phyloP scores from a whole-genome alignment of 1,284 basidiomycete species.

The Cryptococcus sp. region DNA sequence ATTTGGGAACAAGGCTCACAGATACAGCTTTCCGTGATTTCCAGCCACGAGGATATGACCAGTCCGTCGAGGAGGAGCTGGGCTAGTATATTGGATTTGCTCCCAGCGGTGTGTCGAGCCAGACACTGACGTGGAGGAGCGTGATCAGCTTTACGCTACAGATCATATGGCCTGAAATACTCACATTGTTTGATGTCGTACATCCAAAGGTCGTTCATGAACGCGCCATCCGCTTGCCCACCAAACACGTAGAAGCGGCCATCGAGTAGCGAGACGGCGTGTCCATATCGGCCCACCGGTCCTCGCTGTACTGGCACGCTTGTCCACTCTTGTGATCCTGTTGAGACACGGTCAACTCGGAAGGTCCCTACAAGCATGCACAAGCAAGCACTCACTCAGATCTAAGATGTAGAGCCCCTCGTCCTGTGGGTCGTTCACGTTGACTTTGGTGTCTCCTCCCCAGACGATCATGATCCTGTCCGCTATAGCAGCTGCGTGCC shows the following conservation, averaged over 20 bases:
- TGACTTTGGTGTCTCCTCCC: constrained; percentile 91
- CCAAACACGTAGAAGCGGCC: constrained; percentile 94
- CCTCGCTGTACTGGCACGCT: constrained; percentile 70
- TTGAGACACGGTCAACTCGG: constrained; percentile 7
- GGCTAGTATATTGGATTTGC: constrained; percentile 66
- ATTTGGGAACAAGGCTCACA: constrained; percentile 60
- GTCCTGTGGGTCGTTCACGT: constrained; percentile 79
- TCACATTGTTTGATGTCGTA: constrained; percentile 93
- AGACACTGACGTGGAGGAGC: constrained; percentile 18
- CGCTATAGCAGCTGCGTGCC: constrained; percentile 93
- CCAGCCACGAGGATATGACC: constrained; percentile 85
- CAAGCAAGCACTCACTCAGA: constrained; percentile 64
- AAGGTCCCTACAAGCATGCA: not conserved
- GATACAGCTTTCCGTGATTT: constrained; percentile 78
- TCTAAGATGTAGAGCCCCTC: constrained; percentile 95
- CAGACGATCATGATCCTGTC: constrained; percentile 96
- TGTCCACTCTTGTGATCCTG: constrained; percentile 92
- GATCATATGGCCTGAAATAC: constrained; percentile 41
- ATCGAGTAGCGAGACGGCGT: constrained; percentile 90
- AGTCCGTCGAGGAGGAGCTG: constrained; percentile 81
- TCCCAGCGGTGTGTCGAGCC: constrained; percentile 68
- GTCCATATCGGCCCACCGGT: constrained; percentile 90
- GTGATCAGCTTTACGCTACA: not conserved
- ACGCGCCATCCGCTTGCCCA: constrained; percentile 94
- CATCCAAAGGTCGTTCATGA: constrained; percentile 93